Conservation (phyloP, 768 basidiomycete species). For the Pulveroboletus ravenelii region DNA sequence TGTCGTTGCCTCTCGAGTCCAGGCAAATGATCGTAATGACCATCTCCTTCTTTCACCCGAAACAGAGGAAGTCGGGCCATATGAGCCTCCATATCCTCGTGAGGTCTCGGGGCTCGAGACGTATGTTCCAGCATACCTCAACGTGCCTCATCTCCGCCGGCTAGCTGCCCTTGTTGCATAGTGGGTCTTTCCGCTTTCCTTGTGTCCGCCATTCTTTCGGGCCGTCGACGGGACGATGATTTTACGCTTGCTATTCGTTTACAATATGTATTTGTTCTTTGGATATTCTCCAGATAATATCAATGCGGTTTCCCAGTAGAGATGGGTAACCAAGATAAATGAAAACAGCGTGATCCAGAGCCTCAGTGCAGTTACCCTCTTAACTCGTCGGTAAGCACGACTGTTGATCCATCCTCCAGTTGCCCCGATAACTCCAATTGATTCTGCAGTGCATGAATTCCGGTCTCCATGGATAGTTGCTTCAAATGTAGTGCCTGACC, state of each 20-base stretch:
- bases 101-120: conserved; percentile 96
- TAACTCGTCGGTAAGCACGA: conserved; percentile 13
- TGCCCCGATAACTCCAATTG: conserved; percentile 46
- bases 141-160: conserved; percentile 82
- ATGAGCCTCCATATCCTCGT: conserved; percentile 88
- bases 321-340: neutral
- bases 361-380: neutral
- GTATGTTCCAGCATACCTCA: conserved; percentile 89
- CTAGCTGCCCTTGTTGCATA: conserved; percentile 83
- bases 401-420: conserved; percentile 47
- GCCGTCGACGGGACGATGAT: neutral
- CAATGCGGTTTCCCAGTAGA: neutral
- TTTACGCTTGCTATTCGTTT: conserved; percentile 7
- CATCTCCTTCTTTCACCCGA: conserved; percentile 94
- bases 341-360: neutral
- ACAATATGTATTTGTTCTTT: conserved; percentile 19
- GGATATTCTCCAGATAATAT: conserved; percentile 14
- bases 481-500: conserved; percentile 43
- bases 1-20: conserved; percentile 92
- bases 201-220: neutral
- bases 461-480: conserved; percentile 24
- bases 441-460: conserved; percentile 38
- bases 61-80: conserved; percentile 94
- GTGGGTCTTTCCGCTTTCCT: conserved; percentile 4
- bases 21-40: conserved; percentile 95